Evolutionary conservation across 2,329 filamentous ascomycete species (phyloP), one percentile per base, ranked within the genome.

Genomic region (Apiospora saccharicola): DNA sequence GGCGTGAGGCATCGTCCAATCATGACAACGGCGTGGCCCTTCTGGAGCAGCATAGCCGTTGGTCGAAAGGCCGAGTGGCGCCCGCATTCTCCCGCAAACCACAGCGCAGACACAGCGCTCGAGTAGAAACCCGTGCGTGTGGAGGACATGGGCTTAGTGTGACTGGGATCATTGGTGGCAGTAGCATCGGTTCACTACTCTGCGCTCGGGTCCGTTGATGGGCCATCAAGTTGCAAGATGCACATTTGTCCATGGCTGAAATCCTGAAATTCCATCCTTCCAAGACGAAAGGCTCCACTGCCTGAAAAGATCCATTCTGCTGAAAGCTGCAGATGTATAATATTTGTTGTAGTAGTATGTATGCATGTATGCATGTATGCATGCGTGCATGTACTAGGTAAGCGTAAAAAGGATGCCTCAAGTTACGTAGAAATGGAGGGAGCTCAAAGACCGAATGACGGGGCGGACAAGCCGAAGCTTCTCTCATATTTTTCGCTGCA

Each of bases 41-140:
- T 34, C 30, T 26, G 49, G 26, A 57, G 14, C 26, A 64, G 34
- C 19, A 34, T 34, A 64, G 57, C 34, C 57, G 57, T 64, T 64
- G 57, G 57, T 64, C 26, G 8, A 34, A 41, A 64, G 53, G 30
- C 53, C 53, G 53, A 64, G 53, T 64, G 57, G 57, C 57, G 57
- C 57, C 57, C 57, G 57, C 57, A 64, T 41, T 64, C 30, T 64
- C 34, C 57, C 57, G 57, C 57, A 64, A 64, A 64, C 12, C 34
- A 14, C 53, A 34, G 51, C 51, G 8, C 16, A 7, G 8, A 14
- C 34, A 26, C 22, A 30, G 12, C n/a, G 7, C 19, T n/a, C 24
- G 14, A 53, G 24, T 53, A 30, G 49, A 51, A 61, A 61, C n/a
- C 30, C 30, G 53, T 37, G 30, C 53, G 22, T 61, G 30, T 37